phyloP scores from a whole-genome alignment of 108 stramenopile genomes.

The Phaeodactylum tricornutum region DNA sequence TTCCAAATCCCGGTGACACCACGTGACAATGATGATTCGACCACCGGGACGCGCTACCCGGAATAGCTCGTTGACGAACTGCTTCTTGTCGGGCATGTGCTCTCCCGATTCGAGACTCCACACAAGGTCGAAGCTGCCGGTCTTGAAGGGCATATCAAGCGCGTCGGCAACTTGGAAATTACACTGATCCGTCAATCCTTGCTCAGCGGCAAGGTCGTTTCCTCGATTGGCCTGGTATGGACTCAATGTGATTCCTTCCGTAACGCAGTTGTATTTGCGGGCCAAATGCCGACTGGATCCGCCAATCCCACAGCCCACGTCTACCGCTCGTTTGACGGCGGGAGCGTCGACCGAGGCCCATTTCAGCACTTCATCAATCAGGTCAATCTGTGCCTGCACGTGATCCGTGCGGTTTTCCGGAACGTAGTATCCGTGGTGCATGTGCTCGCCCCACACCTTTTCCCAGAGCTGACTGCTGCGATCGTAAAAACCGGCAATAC shows the following conservation, averaged over 20 bases:
- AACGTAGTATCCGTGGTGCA: slow-evolving; percentile 86
- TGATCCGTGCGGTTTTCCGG: slow-evolving; percentile 73
- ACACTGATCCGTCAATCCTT: slow-evolving; percentile 58
- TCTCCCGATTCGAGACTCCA: slow-evolving; percentile 94
- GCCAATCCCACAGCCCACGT: slow-evolving; percentile 95
- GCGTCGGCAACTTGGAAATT: slow-evolving; percentile 90
- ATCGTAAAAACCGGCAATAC: slow-evolving; percentile 95
- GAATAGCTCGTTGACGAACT: slow-evolving; percentile 85
- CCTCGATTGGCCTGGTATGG: slow-evolving; percentile 85
- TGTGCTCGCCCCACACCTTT: slow-evolving; percentile 51
- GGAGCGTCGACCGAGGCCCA: slow-evolving; percentile 59
- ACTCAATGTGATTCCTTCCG: slow-evolving; percentile 85
- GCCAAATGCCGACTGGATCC: slow-evolving; percentile 86
- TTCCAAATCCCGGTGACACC: slow-evolving; percentile 90
- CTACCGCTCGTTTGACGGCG: slow-evolving; percentile 30
- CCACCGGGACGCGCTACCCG: slow-evolving; percentile 73
- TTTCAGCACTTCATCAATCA: slow-evolving; percentile 88
- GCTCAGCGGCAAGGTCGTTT: slow-evolving; percentile 74
- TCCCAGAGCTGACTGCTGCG: slow-evolving; percentile 87
- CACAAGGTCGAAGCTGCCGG: slow-evolving; percentile 84
- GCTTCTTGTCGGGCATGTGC: slow-evolving; percentile 95
- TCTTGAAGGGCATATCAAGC: slow-evolving; percentile 79
- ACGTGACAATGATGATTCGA: slow-evolving; percentile 87
- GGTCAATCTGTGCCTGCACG: slow-evolving; percentile 78
- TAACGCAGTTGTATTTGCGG: slow-evolving; percentile 47